Evolutionary conservation across 23 red algal species (phyloP).

Genomic region (Porphyridium purpureum): DNA sequence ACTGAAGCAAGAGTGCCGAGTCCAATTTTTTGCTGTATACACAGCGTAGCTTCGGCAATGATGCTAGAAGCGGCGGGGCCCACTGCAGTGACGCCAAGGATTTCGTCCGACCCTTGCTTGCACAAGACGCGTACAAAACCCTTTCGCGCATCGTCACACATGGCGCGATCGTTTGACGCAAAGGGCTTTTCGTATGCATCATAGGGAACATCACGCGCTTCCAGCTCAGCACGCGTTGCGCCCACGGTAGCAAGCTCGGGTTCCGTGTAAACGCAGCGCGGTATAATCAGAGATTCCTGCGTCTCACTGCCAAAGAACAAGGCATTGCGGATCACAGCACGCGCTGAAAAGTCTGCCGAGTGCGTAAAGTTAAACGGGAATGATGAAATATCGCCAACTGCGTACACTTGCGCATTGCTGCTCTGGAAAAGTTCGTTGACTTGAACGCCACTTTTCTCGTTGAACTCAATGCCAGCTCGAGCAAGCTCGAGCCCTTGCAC

Average conservation of each 20-base stretch:
- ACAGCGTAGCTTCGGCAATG: constrained; percentile 29
- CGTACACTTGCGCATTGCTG: background rate
- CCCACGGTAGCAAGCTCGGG: constrained; percentile 60
- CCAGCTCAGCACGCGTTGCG: background rate
- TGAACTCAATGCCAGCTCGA: constrained; percentile 31
- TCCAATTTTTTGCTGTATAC: constrained; percentile 40
- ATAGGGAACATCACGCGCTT: constrained; percentile 31
- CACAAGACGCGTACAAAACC: constrained; percentile 53
- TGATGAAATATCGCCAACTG: constrained; percentile 1
- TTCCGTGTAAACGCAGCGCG: constrained; percentile 34
- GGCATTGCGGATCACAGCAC: constrained; percentile 64
- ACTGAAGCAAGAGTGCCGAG: constrained; percentile 39
- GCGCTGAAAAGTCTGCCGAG: constrained; percentile 41
- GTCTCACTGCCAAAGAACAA: constrained; percentile 50
- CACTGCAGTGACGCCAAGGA: constrained; percentile 29
- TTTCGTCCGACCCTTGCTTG: constrained; percentile 32
- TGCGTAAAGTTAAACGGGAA: constrained; percentile 53
- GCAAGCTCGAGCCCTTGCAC: constrained; percentile 25
- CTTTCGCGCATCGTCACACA: constrained; percentile 25
- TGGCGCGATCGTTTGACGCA: constrained; percentile 54
- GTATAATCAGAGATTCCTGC: constrained; percentile 48
- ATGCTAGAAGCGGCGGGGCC: constrained; percentile 16
- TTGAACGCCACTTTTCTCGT: constrained; percentile 6
- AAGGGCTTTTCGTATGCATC: constrained; percentile 25
- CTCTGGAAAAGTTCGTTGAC: constrained; percentile 10